Percentiles rank a stretch among this genome's conserved stretches.
Evolutionary conservation across 192 early-diverging fungal species (phyloP).

Genomic region (Funneliformis geosporum): DNA sequence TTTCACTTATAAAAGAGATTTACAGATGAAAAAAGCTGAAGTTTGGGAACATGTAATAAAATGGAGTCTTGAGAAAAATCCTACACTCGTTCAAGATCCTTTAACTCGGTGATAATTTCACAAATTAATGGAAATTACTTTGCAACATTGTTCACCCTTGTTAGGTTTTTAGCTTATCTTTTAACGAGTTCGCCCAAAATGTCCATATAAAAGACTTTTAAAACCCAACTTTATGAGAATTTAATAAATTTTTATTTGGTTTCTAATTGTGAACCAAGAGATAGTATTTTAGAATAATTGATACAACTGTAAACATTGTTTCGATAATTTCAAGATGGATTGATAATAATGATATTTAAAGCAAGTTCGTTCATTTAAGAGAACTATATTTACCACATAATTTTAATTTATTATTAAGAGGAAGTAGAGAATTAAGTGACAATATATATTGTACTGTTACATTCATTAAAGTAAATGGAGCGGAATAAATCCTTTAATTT

Average conservation of each 20-base stretch:
- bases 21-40: too few relatives aligned
- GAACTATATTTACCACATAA: not conserved
- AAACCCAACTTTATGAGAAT: not conserved
- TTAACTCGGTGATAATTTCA: too few relatives aligned
- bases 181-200: not conserved
- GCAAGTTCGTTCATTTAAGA: not conserved
- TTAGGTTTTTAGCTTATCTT: constrained; percentile 15
- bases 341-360: not conserved
- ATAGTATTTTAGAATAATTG: not conserved
- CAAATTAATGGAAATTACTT: not conserved
- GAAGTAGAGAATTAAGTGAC: not conserved
- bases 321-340: not conserved
- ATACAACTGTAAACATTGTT: not conserved
- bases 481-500: not conserved
- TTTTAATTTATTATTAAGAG: not conserved
- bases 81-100: too few relatives aligned
- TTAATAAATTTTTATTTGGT: not conserved
- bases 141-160: not conserved
- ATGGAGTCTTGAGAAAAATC: too few relatives aligned
- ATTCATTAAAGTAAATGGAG: not conserved
- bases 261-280: not conserved
- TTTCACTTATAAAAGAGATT: too few relatives aligned
- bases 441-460: not conserved
- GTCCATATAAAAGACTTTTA: not conserved
- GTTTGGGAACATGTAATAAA: too few relatives aligned